Conservation (phyloP, 2,329 filamentous ascomycete species). For the Colletotrichum phormii region DNA sequence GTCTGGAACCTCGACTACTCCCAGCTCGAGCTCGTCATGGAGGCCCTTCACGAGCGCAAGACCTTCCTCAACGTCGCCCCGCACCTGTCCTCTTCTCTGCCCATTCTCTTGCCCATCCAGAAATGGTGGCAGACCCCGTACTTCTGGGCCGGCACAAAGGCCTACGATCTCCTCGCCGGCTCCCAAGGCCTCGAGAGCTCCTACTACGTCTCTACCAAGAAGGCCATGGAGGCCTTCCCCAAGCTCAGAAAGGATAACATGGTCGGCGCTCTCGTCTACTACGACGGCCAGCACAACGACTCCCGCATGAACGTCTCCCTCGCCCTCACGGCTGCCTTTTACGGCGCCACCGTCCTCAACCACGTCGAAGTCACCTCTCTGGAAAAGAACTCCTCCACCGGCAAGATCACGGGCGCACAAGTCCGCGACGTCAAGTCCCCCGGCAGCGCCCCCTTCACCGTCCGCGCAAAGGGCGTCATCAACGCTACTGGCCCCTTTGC, state of each 20-base stretch:
- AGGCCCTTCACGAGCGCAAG: conserved; percentile 84
- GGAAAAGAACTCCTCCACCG: conserved; percentile 75
- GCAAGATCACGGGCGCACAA: conserved; percentile 76
- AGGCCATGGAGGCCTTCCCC: conserved; percentile 82
- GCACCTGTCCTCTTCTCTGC: conserved; percentile 83
- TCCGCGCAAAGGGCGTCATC: conserved; percentile 83
- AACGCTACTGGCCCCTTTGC: conserved; percentile 88
- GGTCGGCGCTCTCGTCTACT: conserved; percentile 85
- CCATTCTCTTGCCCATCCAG: conserved; percentile 85
- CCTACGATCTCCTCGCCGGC: conserved; percentile 84
- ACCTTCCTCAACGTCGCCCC: conserved; percentile 87
- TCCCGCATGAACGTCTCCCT: conserved; percentile 89
- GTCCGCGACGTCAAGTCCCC: conserved; percentile 63
- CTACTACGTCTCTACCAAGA: conserved; percentile 82
- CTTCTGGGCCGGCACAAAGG: conserved; percentile 78
- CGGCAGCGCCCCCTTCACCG: conserved; percentile 73
- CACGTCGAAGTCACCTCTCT: conserved; percentile 83
- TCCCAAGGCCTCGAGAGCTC: conserved; percentile 86
- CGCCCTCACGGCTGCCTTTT: conserved; percentile 82
- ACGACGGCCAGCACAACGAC: conserved; percentile 89
- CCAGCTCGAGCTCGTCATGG: conserved; percentile 84
- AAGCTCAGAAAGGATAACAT: conserved; percentile 80
- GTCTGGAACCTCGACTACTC: conserved; percentile 88
- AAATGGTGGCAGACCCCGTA: conserved; percentile 87
- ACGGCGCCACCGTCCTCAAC: conserved; percentile 84